Evolutionary conservation across 2,329 filamentous ascomycete species (phyloP).

Genomic region (Pseudogymnoascus sp.): DNA sequence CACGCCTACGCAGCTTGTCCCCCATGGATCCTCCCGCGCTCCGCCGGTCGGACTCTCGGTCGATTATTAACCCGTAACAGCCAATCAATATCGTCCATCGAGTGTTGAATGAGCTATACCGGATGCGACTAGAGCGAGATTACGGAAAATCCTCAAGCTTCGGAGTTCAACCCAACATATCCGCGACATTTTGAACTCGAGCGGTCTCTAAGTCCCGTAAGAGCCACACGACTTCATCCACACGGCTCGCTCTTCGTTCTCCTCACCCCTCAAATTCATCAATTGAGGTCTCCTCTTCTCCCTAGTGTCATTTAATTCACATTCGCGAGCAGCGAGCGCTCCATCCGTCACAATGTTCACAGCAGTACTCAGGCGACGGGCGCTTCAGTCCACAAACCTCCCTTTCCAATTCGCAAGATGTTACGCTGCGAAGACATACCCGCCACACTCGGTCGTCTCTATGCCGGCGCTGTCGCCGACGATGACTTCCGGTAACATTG

Average conservation of each 20-base stretch:
- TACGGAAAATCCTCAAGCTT: constrained; percentile 7
- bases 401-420: constrained; percentile 51
- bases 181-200: constrained; percentile 5
- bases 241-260: not conserved
- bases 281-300: not conserved
- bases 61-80: not conserved
- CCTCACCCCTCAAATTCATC: not conserved
- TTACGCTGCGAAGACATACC: constrained; percentile 64
- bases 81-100: not conserved
- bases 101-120: constrained; percentile 2
- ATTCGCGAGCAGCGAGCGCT: not conserved
- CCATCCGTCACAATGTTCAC: constrained; percentile 45
- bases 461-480: constrained; percentile 98
- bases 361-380: constrained; percentile 54
- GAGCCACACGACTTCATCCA: constrained; percentile 3
- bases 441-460: constrained; percentile 87
- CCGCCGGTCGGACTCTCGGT: not conserved
- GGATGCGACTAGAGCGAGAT: not conserved
- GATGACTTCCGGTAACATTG: constrained; percentile 95
- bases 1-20: not conserved
- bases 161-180: constrained; percentile 7
- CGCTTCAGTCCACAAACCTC: constrained; percentile 42
- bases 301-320: constrained; percentile 1
- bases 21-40: constrained; percentile 2
- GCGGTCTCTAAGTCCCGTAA: constrained; percentile 1